These are phyloP conservation scores for Cladosporium colombiae DNA, from an alignment of 2,329 filamentous ascomycete genomes.

Conservation along the genomic window DNA sequence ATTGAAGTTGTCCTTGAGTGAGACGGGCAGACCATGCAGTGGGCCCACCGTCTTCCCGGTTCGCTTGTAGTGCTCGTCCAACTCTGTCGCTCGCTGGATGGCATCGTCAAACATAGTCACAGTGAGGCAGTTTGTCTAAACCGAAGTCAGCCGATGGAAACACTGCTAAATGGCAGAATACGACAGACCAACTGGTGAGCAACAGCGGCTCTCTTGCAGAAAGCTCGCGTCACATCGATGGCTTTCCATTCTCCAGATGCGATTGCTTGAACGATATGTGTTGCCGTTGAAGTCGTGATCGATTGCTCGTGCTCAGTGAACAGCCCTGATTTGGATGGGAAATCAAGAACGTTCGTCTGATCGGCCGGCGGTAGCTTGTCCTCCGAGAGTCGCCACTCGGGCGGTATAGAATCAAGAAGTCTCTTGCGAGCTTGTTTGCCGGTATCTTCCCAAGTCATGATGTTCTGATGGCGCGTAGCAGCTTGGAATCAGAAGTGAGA, in stretches of 20 bases:
- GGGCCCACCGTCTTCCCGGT: conserved; percentile 57
- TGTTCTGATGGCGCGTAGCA: not conserved
- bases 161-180: not conserved
- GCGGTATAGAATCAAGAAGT: conserved; percentile 55
- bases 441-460: conserved; percentile 18
- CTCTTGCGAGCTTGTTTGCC: conserved; percentile 41
- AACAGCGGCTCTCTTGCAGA: conserved; percentile 57
- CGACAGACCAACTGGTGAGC: conserved; percentile 51
- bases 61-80: conserved; percentile 53
- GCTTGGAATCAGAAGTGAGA: not conserved
- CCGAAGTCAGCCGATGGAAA: not conserved
- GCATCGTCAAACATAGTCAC: conserved; percentile 59
- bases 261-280: conserved; percentile 44
- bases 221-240: conserved; percentile 53
- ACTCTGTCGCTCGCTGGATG: conserved; percentile 51
- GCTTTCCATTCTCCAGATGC: conserved; percentile 50
- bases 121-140: conserved; percentile 58
- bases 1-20: conserved; percentile 72
- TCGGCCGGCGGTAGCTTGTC: conserved; percentile 55
- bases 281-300: conserved; percentile 49
- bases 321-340: conserved; percentile 60
- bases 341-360: conserved; percentile 58
- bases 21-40: conserved; percentile 66
- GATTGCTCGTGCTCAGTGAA: conserved; percentile 56
- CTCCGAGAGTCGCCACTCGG: conserved; percentile 58